Evolutionary conservation across 2,329 filamentous ascomycete species (phyloP), one percentile per base, ranked within the genome.

Genomic region (Aspergillus texensis): DNA sequence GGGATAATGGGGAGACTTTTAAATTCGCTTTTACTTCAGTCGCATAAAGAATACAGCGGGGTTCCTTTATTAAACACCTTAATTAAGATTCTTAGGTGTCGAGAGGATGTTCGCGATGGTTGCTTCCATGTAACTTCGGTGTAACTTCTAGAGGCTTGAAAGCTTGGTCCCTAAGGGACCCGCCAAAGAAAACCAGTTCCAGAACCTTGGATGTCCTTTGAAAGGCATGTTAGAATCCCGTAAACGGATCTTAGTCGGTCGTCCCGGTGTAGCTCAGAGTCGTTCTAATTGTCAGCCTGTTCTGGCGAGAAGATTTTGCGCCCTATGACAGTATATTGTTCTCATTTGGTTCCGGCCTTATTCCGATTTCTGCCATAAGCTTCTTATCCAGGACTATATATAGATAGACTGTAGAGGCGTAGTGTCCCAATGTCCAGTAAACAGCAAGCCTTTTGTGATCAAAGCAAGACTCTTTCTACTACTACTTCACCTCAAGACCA

Each of bases 1-100:
- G 58, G 30, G 67, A 71, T 72, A 77, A 75, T 76, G 74, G 75
- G 72, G 68, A 75, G 68, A 14, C 50, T 28, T 46, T 67, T 62
- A 6, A 28, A 60, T 9, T 52, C 64, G 67, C 59, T 76, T 76
- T 58, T 70, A 73, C 67, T 75, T 76, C 57, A 54, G 32, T 36
- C 3, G 16, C 4, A 21, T 8, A 41, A 16, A 52, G 26, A 4
- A 34, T 26, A 2, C 16, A 21, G 4, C 9, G 28, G 6, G 21
- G 9, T 34, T 8, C 10, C 12, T 12, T 19, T 32, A n/a, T 14
- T 11, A 4, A 12, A 11, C 21, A 11, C 10, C 10, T 52, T 21
- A 12, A 1, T 32, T 32, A 19, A 52, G 12, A 19, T 4, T 3
- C 6, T 16, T 30, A 14, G 30, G 45, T 21, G 32, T 39, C 53